Evolutionary conservation across 139 green algal species (phyloP).

Genomic region (Tetradesmus lagerheimii): DNA sequence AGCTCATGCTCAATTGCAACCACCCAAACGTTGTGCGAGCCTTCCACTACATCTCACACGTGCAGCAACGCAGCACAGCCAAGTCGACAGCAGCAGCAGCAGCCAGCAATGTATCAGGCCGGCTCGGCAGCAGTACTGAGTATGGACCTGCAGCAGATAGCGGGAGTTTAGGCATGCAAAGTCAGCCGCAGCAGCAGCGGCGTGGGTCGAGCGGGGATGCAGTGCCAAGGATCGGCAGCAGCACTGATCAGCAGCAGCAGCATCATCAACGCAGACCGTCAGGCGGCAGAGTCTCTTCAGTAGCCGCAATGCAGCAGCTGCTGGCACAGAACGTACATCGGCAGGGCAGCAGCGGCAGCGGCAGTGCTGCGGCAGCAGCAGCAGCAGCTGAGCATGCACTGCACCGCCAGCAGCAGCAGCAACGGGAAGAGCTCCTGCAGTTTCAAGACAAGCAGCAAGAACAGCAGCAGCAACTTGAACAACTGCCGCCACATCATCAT

Average conservation of each 20-base stretch:
- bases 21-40: constrained; percentile 50
- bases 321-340: neutral
- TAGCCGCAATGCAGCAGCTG: neutral
- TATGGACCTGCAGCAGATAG: neutral
- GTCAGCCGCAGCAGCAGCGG: neutral
- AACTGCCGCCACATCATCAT: too few relatives aligned
- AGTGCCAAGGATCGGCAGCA: too few relatives aligned
- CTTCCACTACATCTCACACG: constrained; percentile 24
- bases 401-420: too few relatives aligned
- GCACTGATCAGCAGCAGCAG: too few relatives aligned
- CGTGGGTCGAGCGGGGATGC: too few relatives aligned
- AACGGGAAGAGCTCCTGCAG: too few relatives aligned
- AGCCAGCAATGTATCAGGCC: neutral
- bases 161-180: neutral
- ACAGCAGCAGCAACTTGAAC: too few relatives aligned
- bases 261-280: too few relatives aligned
- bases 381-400: too few relatives aligned
- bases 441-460: too few relatives aligned
- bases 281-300: too few relatives aligned
- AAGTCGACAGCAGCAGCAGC: neutral
- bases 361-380: neutral
- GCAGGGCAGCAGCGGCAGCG: neutral
- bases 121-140: neutral
- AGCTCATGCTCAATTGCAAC: constrained; percentile 20
- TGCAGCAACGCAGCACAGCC: neutral